Evolutionary conservation across 1,139 yeast genomes (phyloP).

Genomic region (Kodamaea ohmeri): DNA sequence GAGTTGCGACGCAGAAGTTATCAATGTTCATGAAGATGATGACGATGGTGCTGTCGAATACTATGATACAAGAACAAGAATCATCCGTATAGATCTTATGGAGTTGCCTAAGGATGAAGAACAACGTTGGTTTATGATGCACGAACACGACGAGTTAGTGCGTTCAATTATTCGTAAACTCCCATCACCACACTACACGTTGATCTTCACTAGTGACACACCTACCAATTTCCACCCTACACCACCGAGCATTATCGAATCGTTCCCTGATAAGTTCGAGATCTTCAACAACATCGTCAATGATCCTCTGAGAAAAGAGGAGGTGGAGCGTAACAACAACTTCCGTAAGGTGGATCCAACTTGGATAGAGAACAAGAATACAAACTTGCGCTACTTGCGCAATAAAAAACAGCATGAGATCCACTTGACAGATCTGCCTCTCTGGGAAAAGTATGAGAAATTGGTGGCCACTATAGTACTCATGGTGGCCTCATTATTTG

Average conservation of each 20-base stretch:
- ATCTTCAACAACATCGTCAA: slow-evolving; percentile 48
- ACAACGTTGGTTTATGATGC: slow-evolving; percentile 22
- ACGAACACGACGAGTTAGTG: slow-evolving; percentile 50
- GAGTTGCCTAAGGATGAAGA: slow-evolving; percentile 38
- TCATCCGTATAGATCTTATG: slow-evolving; percentile 55
- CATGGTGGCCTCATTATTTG: slow-evolving; percentile 25
- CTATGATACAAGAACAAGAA: slow-evolving; percentile 59
- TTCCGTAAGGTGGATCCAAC: slow-evolving; percentile 35
- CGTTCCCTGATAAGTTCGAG: slow-evolving; percentile 34
- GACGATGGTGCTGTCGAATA: slow-evolving; percentile 45
- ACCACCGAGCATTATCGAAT: slow-evolving; percentile 27
- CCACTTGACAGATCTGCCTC: slow-evolving; percentile 37
- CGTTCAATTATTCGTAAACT: slow-evolving; percentile 54
- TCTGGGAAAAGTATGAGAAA: slow-evolving; percentile 42
- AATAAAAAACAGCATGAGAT: slow-evolving; percentile 36
- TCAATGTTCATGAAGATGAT: slow-evolving; percentile 36
- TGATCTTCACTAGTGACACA: slow-evolving; percentile 46
- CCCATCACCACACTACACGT: slow-evolving; percentile 65
- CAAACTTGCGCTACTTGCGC: slow-evolving; percentile 31
- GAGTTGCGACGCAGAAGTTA: slow-evolving; percentile 49
- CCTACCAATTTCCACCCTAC: slow-evolving; percentile 29
- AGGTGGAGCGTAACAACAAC: slow-evolving; percentile 55
- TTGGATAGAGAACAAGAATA: slow-evolving; percentile 30
- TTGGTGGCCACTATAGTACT: slow-evolving; percentile 35
- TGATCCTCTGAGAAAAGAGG: slow-evolving; percentile 45